Conservation (phyloP, 257 asterid genomes). For the Hygrophila difformis region DNA sequence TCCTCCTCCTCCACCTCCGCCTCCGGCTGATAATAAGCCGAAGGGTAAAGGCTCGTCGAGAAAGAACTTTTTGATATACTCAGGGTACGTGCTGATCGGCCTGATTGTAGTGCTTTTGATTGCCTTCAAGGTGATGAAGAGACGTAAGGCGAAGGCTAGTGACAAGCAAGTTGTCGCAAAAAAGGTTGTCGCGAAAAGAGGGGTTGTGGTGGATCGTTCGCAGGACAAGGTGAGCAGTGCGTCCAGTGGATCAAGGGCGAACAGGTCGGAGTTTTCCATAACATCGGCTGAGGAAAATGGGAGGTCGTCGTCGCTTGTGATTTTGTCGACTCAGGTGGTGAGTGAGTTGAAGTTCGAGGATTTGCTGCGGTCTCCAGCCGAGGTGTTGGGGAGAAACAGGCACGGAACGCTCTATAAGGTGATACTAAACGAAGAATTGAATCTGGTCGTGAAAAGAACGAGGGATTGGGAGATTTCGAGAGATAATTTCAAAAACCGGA, state of each 20-base stretch:
- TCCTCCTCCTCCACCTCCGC: constrained; percentile 22
- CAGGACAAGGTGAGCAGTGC: constrained; percentile 29
- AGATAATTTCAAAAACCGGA: constrained; percentile 50
- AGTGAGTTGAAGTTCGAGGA: constrained; percentile 57
- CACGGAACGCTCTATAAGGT: constrained; percentile 63
- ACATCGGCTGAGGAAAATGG: constrained; percentile 49
- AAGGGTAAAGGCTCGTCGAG: constrained; percentile 18
- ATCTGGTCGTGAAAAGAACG: constrained; percentile 60
- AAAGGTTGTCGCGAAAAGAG: constrained; percentile 3
- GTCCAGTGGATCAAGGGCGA: constrained; percentile 40
- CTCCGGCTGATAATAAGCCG: constrained; percentile 18
- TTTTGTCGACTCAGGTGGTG: constrained; percentile 28
- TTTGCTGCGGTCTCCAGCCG: constrained; percentile 63
- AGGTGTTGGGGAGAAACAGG: constrained; percentile 48
- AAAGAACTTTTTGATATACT: constrained; percentile 40
- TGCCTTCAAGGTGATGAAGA: constrained; percentile 13
- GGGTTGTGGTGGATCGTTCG: constrained; percentile 2
- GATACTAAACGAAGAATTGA: constrained; percentile 23
- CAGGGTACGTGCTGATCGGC: constrained; percentile 49
- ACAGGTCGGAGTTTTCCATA: constrained; percentile 59
- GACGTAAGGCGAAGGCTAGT: constrained; percentile 6
- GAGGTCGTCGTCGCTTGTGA: constrained; percentile 40
- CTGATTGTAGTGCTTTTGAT: constrained; percentile 27
- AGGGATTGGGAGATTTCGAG: constrained; percentile 47
- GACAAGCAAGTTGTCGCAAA: too few relatives aligned